Evolutionary conservation across 2,329 filamentous ascomycete species (phyloP), one percentile per base, ranked within the genome.

Genomic region (Paecilomyces sp.): DNA sequence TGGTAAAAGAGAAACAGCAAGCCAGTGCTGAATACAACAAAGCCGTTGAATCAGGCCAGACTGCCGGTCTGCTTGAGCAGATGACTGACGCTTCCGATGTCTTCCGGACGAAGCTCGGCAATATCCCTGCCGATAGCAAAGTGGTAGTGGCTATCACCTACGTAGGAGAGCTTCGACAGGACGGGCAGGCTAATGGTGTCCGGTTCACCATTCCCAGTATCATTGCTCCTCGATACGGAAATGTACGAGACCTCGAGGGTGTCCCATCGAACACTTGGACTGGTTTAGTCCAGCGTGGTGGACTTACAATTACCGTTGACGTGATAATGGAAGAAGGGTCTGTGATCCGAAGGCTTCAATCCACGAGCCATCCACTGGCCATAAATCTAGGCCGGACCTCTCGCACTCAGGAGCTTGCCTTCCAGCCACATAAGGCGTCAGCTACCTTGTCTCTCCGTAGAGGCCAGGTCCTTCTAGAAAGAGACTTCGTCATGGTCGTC

Each of bases 81-180:
- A 76, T 85, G 0, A 76, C 79, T 0, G 75, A 82, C 18, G 80
- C 85, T 1, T 78, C 82, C 2, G 88, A 91, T 68, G 82, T 89
- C 31, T 91, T 91, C 69, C 84, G 80, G 3, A 88, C 87, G 0
- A 85, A 81, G 0, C 75, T 92, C 0, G 88, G 88, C 9, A 90
- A 90, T 63, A 80, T 91, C 0, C 85, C 86, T 0, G 79, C 83
- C 0, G 79, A 79, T 0, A 80, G 82, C 15, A 80, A 77, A 34
- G 75, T 90, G 34, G 70, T 79, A 6, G 81, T 91, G 6, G 79
- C 87, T 11, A 83, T 91, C 58, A 83, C 79, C 0, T 90, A 89
- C 62, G 78, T 90, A 3, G 86, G 85, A 2, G 88, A 91, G 69
- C 78, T 91, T 58, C 89, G 89, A 74, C 86, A 90, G 64, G 88